Evolutionary conservation across 2,329 filamentous ascomycete genomes (phyloP).

Genomic region (Arthrobotrys conoides): DNA sequence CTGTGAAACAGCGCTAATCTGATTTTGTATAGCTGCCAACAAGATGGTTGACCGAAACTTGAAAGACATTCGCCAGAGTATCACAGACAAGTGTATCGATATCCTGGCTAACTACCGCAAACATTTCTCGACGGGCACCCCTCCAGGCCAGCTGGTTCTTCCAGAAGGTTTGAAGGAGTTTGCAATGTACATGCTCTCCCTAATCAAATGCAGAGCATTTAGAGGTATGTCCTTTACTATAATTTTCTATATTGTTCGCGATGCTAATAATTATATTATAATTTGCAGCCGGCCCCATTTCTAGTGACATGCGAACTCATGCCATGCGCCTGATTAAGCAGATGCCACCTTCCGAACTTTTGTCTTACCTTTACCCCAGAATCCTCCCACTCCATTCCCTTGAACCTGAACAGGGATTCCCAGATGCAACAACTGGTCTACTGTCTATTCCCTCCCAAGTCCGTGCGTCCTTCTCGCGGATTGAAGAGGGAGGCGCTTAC

Average conservation of each 20-base stretch:
- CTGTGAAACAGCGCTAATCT: conserved; percentile 62
- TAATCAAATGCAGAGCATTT: conserved; percentile 91
- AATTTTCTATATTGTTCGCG: background rate
- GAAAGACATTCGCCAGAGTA: conserved; percentile 84
- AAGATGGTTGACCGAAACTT: conserved; percentile 82
- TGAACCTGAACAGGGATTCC: conserved; percentile 87
- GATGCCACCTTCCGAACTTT: conserved; percentile 87
- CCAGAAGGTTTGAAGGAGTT: conserved; percentile 97
- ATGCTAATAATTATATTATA: conserved; percentile 27
- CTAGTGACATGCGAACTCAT: conserved; percentile 89
- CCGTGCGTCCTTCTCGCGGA: conserved; percentile 85
- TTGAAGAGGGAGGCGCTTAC: conserved; percentile 94
- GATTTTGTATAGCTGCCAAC: conserved; percentile 75
- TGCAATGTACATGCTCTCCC: conserved; percentile 91
- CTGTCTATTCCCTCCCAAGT: conserved; percentile 84
- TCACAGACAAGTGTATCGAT: conserved; percentile 94
- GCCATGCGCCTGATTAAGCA: conserved; percentile 90
- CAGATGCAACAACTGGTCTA: conserved; percentile 87
- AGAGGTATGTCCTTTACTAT: conserved; percentile 73
- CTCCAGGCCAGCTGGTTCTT: conserved; percentile 91
- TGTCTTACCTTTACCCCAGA: conserved; percentile 92
- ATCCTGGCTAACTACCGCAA: conserved; percentile 93
- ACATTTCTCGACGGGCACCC: conserved; percentile 87
- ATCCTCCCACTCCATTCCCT: conserved; percentile 94
- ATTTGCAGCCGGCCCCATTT: conserved; percentile 80